These are phyloP conservation scores for Coniferiporia weirii DNA, from an alignment of 1,284 basidiomycete species.

Conservation along the genomic window DNA sequence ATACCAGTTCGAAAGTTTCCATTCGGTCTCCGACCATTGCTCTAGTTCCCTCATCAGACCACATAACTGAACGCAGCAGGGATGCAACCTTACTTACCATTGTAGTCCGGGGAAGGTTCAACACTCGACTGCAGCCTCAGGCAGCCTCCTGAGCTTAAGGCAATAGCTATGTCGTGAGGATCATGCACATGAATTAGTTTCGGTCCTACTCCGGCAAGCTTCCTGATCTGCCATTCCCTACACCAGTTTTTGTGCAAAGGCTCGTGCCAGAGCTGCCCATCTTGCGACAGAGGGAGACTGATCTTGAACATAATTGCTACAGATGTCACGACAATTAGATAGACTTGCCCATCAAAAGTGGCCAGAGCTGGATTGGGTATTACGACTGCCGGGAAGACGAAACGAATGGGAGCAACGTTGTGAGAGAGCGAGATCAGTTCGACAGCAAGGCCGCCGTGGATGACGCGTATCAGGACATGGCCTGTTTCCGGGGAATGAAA, in stretches of 20 bases:
- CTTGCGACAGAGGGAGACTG: slow-evolving; percentile 55
- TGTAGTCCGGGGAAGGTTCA: background rate
- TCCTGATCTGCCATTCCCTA: slow-evolving; percentile 63
- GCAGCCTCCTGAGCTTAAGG: slow-evolving; percentile 63
- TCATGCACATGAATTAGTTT: slow-evolving; percentile 68
- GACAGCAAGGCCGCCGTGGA: slow-evolving; percentile 70
- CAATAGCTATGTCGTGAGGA: slow-evolving; percentile 62
- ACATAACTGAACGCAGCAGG: background rate
- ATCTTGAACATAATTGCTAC: slow-evolving; percentile 75
- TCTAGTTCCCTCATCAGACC: slow-evolving; percentile 32
- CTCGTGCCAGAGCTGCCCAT: slow-evolving; percentile 53
- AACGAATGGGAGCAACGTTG: slow-evolving; percentile 59
- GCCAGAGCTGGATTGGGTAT: slow-evolving; percentile 63
- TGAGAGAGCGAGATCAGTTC: slow-evolving; percentile 72
- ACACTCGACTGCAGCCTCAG: slow-evolving; percentile 58
- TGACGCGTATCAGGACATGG: slow-evolving; percentile 66
- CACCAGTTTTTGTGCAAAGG: slow-evolving; percentile 52
- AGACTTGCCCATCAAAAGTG: slow-evolving; percentile 57
- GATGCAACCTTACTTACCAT: background rate
- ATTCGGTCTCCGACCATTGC: slow-evolving; percentile 62
- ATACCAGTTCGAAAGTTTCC: slow-evolving; percentile 59
- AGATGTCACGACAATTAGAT: slow-evolving; percentile 65
- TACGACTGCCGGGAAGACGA: slow-evolving; percentile 73
- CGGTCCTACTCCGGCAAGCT: slow-evolving; percentile 37
- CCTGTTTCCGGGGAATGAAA: slow-evolving; percentile 58